These are phyloP conservation scores for Epithele typhae DNA, from an alignment of 768 basidiomycete species.

Conservation along the genomic window DNA sequence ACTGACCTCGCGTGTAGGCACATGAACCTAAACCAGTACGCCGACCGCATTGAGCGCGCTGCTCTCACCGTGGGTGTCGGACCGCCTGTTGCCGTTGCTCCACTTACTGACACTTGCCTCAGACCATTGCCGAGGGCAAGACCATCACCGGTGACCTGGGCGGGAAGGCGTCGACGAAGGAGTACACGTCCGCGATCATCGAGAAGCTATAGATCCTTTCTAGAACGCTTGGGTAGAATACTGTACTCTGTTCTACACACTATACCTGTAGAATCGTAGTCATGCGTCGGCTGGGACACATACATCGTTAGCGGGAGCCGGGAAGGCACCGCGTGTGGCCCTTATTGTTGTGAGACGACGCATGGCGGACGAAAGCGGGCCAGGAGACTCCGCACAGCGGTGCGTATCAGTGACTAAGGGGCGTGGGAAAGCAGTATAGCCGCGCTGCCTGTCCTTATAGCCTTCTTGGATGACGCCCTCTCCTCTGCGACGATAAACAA, in stretches of 20 bases:
- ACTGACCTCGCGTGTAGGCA: constrained; percentile 52
- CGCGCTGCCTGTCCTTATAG: constrained; percentile 17
- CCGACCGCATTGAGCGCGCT: constrained; percentile 88
- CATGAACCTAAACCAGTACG: constrained; percentile 85
- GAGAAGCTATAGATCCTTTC: constrained; percentile 45
- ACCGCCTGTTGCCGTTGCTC: not conserved
- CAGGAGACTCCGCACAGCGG: constrained; percentile 4
- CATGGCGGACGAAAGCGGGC: not conserved
- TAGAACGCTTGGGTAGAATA: constrained; percentile 14
- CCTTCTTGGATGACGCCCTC: constrained; percentile 20
- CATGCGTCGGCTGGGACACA: not conserved
- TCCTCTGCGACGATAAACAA: constrained; percentile 40
- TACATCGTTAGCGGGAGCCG: not conserved
- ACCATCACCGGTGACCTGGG: constrained; percentile 93
- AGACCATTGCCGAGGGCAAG: constrained; percentile 98
- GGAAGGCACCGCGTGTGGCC: not conserved
- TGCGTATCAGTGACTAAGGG: constrained; percentile 17
- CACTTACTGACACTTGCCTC: constrained; percentile 11
- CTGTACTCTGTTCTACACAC: constrained; percentile 12
- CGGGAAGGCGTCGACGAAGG: constrained; percentile 83
- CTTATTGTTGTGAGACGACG: constrained; percentile 6
- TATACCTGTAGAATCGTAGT: constrained; percentile 8
- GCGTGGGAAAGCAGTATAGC: constrained; percentile 13
- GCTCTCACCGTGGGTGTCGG: constrained; percentile 68
- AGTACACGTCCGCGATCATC: constrained; percentile 90